Base-by-base conservation (phyloP, 2,329 filamentous ascomycete species). In the Penicillium sp. region DNA sequence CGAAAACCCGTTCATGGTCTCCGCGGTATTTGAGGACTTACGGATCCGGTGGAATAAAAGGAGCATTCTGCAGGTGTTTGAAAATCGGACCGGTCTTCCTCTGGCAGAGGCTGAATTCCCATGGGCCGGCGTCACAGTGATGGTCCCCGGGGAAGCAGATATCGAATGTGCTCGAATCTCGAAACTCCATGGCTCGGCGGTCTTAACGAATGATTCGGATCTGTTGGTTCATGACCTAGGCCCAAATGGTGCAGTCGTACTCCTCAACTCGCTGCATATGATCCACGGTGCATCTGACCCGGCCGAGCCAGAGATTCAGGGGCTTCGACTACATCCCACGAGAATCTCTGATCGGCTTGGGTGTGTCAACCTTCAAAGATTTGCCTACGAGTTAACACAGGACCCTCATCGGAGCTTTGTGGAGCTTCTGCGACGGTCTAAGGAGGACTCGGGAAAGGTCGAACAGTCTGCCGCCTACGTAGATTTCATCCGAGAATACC, bases 61-160 rank as follows among this genome's bases (percentile, higher is more conserved):
- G 11, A 58, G 50, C 16, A 69, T 73, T 20, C 28, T 5, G 39
- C 50, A n/a, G 50, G 61, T 2, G 13, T 48, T 58, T 11, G 28
- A 53, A 18, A 20, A 11, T 28, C 27, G n/a, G 22, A 51, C 54
- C 28, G 8, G 48, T 16, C 43, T 67, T 56, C 4, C 63, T 55
- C 53, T 45, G 24, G 40, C 48, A 4, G 27, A 54, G 20, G 43
- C 38, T n/a, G 57, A 57, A 5, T 67, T 64, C 48, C 63, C 62
- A 14, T 75, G 71, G 71, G 65, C 63, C 8, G 54, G 65, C 2
- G 61, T 73, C 5, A 79, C 77, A 0, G 72, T 77, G 22, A 77
- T 94, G 11, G 86, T 95, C 0, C 85, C 90, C 0, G 91, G 89
- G 0, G 92, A 97, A 71, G 92, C 92, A 1, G 92, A 97, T 66